Conservation (phyloP, 78 protist species). For the Speleostelium caveatum region DNA sequence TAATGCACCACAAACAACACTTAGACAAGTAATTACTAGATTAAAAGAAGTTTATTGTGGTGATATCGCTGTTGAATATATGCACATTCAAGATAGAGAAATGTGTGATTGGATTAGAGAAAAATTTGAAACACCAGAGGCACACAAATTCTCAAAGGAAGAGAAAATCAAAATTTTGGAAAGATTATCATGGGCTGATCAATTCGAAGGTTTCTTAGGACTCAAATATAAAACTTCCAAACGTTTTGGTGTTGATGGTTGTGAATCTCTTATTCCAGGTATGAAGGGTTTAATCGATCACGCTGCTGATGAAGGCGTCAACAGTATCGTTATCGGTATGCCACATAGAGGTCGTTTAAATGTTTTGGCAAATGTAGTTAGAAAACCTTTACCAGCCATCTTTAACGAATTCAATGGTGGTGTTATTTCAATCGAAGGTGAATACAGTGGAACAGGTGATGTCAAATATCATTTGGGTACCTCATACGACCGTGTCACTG, state of each 20-base stretch:
- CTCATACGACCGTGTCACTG: constrained; percentile 80
- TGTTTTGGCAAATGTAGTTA: constrained; percentile 92
- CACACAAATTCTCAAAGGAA: neutral
- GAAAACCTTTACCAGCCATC: constrained; percentile 93
- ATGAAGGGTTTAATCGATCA: constrained; percentile 89
- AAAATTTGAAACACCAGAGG: constrained; percentile 67
- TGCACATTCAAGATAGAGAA: constrained; percentile 82
- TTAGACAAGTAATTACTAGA: constrained; percentile 68
- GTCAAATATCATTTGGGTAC: constrained; percentile 98
- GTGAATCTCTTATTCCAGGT: constrained; percentile 92
- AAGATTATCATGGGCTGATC: constrained; percentile 87
- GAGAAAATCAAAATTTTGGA: constrained; percentile 77
- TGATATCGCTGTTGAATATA: constrained; percentile 79
- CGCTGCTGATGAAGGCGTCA: constrained; percentile 89
- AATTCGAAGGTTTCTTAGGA: constrained; percentile 78
- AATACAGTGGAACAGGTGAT: constrained; percentile 92
- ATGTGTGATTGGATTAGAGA: constrained; percentile 87
- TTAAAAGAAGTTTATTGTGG: constrained; percentile 67
- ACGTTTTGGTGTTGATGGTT: constrained; percentile 97
- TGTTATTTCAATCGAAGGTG: constrained; percentile 71
- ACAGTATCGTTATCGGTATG: constrained; percentile 95
- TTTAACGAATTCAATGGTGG: constrained; percentile 94
- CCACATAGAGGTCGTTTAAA: constrained; percentile 98
- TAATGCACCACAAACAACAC: constrained; percentile 67
- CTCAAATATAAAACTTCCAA: constrained; percentile 41